Evolutionary conservation across 2,329 filamentous ascomycete genomes (phyloP).

Genomic region (Aspergillus puulaauensis): DNA sequence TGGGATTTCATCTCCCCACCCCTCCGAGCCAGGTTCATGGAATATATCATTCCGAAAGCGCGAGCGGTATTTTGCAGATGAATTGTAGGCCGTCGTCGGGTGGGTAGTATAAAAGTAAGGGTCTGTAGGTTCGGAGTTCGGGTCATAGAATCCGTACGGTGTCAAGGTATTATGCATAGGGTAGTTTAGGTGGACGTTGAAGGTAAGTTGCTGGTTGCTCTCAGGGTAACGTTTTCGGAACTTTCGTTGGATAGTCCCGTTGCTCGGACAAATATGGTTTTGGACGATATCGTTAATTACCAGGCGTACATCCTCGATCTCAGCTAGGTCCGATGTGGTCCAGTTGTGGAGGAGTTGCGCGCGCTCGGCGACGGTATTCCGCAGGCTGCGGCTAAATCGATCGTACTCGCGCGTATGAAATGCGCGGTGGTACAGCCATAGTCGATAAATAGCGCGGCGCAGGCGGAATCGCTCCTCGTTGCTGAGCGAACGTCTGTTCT

Average conservation of each 20-base stretch:
- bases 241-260: constrained; percentile 59
- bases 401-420: constrained; percentile 56
- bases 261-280: constrained; percentile 61
- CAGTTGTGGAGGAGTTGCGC: constrained; percentile 60
- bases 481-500: constrained; percentile 54
- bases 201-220: constrained; percentile 49
- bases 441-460: constrained; percentile 58
- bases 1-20: constrained; percentile 64
- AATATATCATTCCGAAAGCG: constrained; percentile 49
- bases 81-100: constrained; percentile 18
- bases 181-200: constrained; percentile 55
- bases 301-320: constrained; percentile 58
- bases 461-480: constrained; percentile 51
- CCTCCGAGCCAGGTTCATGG: constrained; percentile 57
- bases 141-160: constrained; percentile 8
- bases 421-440: constrained; percentile 60
- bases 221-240: constrained; percentile 58
- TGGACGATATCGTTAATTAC: constrained; percentile 58
- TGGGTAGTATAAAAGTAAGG: constrained; percentile 26
- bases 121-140: constrained; percentile 11
- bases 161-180: constrained; percentile 27
- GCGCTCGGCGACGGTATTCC: constrained; percentile 50
- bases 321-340: constrained; percentile 54
- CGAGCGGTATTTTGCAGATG: constrained; percentile 41
- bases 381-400: constrained; percentile 50